Percentiles rank a stretch among this genome's conserved stretches.
Evolutionary conservation across 192 early-diverging fungal species (phyloP).

Genomic region (Backusella sp.): DNA sequence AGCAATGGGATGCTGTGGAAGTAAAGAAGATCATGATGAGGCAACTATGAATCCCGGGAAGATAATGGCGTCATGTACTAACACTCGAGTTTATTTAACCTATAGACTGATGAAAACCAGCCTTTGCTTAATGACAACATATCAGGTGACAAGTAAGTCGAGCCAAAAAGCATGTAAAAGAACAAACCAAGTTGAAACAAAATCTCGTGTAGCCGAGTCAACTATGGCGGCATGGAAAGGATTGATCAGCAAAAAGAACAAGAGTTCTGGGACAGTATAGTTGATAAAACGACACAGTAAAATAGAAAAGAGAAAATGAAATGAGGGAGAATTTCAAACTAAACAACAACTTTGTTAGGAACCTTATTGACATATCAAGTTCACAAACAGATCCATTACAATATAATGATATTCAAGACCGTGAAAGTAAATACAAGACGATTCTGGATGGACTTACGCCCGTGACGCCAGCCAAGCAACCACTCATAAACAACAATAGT

Average conservation of each 20-base stretch:
- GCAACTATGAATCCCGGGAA: background rate
- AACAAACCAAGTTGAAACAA: background rate
- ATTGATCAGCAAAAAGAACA: slow-evolving; percentile 26
- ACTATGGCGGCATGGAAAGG: slow-evolving; percentile 8
- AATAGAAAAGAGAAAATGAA: background rate
- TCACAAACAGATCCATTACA: slow-evolving; percentile 24
- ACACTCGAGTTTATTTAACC: background rate
- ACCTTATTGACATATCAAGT: slow-evolving; percentile 33
- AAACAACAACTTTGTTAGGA: background rate
- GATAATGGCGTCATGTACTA: background rate
- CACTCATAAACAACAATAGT: background rate
- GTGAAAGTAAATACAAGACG: slow-evolving; percentile 13
- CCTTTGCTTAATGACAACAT: slow-evolving; percentile 12
- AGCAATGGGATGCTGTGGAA: slow-evolving; percentile 21
- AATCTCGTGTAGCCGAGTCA: background rate
- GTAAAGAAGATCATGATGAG: slow-evolving; percentile 22
- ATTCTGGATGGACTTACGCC: background rate
- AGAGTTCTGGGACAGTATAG: slow-evolving; percentile 26
- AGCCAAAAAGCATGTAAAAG: background rate
- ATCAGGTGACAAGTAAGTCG: slow-evolving; percentile 13
- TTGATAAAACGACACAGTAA: slow-evolving; percentile 28
- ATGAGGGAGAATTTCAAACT: background rate
- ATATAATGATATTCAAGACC: slow-evolving; percentile 23
- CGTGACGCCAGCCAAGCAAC: background rate
- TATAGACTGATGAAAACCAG: slow-evolving; percentile 5